These are phyloP conservation scores for Artomyces pyxidatus DNA, from an alignment of 768 basidiomycete species.

Conservation along the genomic window DNA sequence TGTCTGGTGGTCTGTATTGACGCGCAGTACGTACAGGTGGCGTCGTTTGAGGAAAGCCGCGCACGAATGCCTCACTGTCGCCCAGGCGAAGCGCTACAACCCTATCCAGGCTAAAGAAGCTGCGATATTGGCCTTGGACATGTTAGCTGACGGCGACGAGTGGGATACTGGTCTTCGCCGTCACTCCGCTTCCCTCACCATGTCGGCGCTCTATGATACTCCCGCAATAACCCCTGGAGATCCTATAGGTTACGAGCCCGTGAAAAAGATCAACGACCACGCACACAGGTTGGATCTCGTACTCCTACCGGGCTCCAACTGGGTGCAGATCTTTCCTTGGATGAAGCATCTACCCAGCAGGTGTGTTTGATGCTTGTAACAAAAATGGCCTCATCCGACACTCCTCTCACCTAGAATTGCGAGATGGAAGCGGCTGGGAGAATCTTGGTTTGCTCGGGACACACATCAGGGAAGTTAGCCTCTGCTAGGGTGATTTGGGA, in stretches of 20 bases:
- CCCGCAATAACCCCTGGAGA: conserved; percentile 9
- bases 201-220: conserved; percentile 10
- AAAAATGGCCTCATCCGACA: too few relatives aligned
- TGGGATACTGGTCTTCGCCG: conserved; percentile 21
- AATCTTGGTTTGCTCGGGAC: too few relatives aligned
- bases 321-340: not conserved
- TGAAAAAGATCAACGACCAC: not conserved
- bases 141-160: conserved; percentile 21
- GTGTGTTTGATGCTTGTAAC: too few relatives aligned
- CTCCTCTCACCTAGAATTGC: too few relatives aligned
- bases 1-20: not conserved
- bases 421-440: too few relatives aligned
- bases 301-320: not conserved
- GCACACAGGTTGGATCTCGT: not conserved
- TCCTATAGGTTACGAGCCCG: not conserved
- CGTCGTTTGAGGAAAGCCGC: not conserved
- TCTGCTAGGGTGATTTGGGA: too few relatives aligned
- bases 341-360: not conserved
- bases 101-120: conserved; percentile 25
- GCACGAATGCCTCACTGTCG: not conserved
- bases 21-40: not conserved
- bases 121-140: conserved; percentile 21
- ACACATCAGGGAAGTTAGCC: too few relatives aligned
- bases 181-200: conserved; percentile 16
- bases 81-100: conserved; percentile 10